Base-by-base conservation (phyloP, 345 rosid genomes). In the Cardamine occulta region DNA sequence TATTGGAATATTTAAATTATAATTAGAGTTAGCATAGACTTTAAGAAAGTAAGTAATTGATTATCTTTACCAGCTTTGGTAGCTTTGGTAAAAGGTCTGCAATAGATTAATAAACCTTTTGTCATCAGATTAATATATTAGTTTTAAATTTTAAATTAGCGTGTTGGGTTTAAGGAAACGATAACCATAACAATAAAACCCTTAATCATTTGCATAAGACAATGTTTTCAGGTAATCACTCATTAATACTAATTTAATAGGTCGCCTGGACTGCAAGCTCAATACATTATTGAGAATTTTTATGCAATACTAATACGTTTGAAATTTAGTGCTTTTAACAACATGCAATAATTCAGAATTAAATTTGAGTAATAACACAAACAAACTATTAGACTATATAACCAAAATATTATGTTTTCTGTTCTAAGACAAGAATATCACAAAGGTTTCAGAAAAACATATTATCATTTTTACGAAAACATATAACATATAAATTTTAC, bases 141-240 rank as follows among this genome's bases (percentile, higher is more conserved):
- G 62, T 18, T 29, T 10, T 40, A 15, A 53, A 18, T 52, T 59
- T 40, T 51, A 24, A 68, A 69, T 61, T 70, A 76, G 56, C 37
- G 34, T 76, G 80, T 56, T 71, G 80, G 80, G 67, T 70, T 77
- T 77, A 77, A 77, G 80, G 80, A 77, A 70, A 63, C 80, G 58
- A 49, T 58, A n/a, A 24, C 8, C 37, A 66, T 24, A 32, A 23
- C 34, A 56, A 21, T 7, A 32, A 64, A 39, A 48, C 15, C 11
- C 18, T 35, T 75, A 75, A 69, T 68, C 59, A 69, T 61, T 60
- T 19, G 67, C 39, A 66, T 62, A 23, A 55, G 67, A 29, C 68
- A 40, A 49, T 55, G 66, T 34, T 47, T 28, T 24, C 23, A 47
- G 52, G 26, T 77, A 77, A 77, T 45, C 71, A 63, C 66, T 19